Evolutionary conservation across 1,139 yeast genomes (phyloP).

Genomic region (Candida sanyaensis): DNA sequence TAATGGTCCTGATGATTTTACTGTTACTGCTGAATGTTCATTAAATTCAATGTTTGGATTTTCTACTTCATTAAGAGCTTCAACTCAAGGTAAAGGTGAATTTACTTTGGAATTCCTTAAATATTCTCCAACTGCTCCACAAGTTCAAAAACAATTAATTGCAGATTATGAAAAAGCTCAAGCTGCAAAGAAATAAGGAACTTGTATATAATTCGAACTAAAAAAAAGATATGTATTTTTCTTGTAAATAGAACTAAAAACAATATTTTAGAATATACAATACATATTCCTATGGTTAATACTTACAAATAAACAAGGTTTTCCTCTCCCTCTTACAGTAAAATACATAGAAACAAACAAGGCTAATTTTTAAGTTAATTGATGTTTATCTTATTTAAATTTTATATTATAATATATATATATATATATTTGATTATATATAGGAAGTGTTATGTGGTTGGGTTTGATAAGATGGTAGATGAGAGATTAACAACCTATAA

Average conservation of each 20-base stretch:
- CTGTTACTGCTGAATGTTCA: slow-evolving; percentile 91
- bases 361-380: too few species aligned
- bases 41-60: slow-evolving; percentile 95
- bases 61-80: slow-evolving; percentile 92
- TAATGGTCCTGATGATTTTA: slow-evolving; percentile 92
- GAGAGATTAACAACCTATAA: neutral
- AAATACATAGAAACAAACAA: too few species aligned
- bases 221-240: neutral
- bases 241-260: neutral
- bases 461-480: neutral
- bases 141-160: slow-evolving; percentile 85
- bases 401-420: slow-evolving; percentile 8
- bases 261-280: neutral
- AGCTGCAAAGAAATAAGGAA: slow-evolving; percentile 22
- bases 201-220: too few species aligned
- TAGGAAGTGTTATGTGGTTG: neutral
- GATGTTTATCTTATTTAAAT: slow-evolving; percentile 1
- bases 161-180: slow-evolving; percentile 65
- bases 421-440: slow-evolving; percentile 1
- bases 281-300: too few species aligned
- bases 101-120: slow-evolving; percentile 92
- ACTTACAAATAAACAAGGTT: too few species aligned
- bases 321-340: too few species aligned
- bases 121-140: slow-evolving; percentile 89
- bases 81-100: slow-evolving; percentile 99